Conservation (phyloP, 805 yeast species). For the Ogataea corticis region DNA sequence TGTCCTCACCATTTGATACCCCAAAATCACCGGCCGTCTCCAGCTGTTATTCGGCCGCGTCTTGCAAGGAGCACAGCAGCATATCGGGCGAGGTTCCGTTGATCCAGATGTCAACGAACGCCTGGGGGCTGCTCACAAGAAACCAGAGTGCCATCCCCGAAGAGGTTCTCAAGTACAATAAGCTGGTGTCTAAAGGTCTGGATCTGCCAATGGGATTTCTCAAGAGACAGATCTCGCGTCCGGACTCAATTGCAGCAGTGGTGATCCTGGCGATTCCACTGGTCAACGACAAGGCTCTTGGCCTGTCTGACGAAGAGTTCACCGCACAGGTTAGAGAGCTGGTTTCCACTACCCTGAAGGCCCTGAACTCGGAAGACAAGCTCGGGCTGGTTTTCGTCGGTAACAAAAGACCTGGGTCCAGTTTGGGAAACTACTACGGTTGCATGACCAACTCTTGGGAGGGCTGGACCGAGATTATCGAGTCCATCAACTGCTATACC, state of each 20-base stretch:
- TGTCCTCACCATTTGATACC: not conserved
- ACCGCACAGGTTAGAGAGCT: slow-evolving; percentile 17
- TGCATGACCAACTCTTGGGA: slow-evolving; percentile 30
- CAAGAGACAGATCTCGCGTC: slow-evolving; percentile 40
- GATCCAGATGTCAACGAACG: slow-evolving; percentile 50
- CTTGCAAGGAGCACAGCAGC: slow-evolving; percentile 3
- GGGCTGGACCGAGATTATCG: slow-evolving; percentile 29
- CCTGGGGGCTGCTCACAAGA: slow-evolving; percentile 44
- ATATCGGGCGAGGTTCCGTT: slow-evolving; percentile 33
- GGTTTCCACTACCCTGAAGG: slow-evolving; percentile 11
- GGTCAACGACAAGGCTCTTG: slow-evolving; percentile 20
- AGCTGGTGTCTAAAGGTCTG: slow-evolving; percentile 38
- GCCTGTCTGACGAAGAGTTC: slow-evolving; percentile 22
- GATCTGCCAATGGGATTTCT: slow-evolving; percentile 43
- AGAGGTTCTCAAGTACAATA: slow-evolving; percentile 40
- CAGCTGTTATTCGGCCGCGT: not conserved
- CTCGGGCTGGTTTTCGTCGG: slow-evolving; percentile 33
- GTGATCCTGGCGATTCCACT: slow-evolving; percentile 30
- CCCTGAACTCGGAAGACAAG: slow-evolving; percentile 24
- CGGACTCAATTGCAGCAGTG: slow-evolving; percentile 33
- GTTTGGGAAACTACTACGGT: slow-evolving; percentile 35
- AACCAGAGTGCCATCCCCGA: slow-evolving; percentile 37
- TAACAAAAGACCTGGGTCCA: slow-evolving; percentile 10
- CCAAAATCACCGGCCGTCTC: slow-evolving; percentile 9
- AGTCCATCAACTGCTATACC: slow-evolving; percentile 23